Evolutionary conservation across 805 yeast genomes (phyloP).

Genomic region (Metschnikowia arizonensis): DNA sequence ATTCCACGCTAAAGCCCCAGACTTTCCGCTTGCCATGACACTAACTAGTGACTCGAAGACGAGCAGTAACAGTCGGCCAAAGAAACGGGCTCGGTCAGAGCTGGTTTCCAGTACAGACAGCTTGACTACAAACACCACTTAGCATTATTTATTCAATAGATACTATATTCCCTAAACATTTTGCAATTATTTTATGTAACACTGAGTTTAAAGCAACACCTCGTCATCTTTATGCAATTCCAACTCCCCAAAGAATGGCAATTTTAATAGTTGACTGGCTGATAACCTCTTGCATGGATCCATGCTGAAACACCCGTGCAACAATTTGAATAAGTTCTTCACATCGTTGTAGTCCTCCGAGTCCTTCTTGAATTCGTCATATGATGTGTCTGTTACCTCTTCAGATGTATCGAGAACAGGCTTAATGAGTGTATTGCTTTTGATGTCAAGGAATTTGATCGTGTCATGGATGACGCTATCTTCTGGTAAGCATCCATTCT

Average conservation of each 20-base stretch:
- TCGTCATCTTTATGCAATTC: slow-evolving; percentile 30
- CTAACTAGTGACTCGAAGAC: not conserved
- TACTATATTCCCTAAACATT: not conserved
- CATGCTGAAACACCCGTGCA: slow-evolving; percentile 54
- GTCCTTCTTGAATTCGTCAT: slow-evolving; percentile 17
- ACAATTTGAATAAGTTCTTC: slow-evolving; percentile 49
- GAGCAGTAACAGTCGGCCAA: slow-evolving; percentile 1
- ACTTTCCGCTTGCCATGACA: not conserved
- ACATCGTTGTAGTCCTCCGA: slow-evolving; percentile 36
- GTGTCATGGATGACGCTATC: slow-evolving; percentile 73
- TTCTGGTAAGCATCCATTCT: slow-evolving; percentile 58
- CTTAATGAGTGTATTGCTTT: slow-evolving; percentile 31
- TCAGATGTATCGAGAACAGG: slow-evolving; percentile 19
- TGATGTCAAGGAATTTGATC: slow-evolving; percentile 44
- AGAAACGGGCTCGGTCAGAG: slow-evolving; percentile 18
- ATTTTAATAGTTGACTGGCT: slow-evolving; percentile 52
- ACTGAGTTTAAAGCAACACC: slow-evolving; percentile 19
- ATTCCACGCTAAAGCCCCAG: slow-evolving; percentile 2
- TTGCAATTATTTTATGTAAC: not conserved
- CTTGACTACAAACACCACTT: slow-evolving; percentile 7
- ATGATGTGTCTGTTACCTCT: slow-evolving; percentile 12
- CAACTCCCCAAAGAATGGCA: slow-evolving; percentile 56
- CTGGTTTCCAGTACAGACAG: slow-evolving; percentile 20
- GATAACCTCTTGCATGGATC: slow-evolving; percentile 54
- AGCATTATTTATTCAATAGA: slow-evolving; percentile 4